Evolutionary conservation across 306 rosid genomes (phyloP).

Genomic region (Prunus fruticosa): DNA sequence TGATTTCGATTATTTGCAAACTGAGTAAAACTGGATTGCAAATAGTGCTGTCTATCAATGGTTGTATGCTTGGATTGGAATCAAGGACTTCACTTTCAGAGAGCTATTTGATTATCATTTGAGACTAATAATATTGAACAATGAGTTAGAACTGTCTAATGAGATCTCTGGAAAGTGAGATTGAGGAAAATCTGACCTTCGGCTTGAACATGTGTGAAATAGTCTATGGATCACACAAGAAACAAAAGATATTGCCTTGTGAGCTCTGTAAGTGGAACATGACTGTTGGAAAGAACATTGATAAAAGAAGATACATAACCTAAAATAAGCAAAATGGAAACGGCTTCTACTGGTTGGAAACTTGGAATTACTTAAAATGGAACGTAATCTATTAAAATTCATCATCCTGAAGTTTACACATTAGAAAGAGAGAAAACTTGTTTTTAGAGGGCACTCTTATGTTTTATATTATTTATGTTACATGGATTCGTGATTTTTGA

Average conservation of each 20-base stretch:
- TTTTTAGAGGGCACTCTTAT: not conserved
- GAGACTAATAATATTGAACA: not conserved
- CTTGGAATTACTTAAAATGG: not conserved
- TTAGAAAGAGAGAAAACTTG: not conserved
- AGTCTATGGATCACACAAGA: not conserved
- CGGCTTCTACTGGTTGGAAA: not conserved
- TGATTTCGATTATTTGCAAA: not conserved
- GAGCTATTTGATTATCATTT: not conserved
- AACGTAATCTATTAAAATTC: not conserved
- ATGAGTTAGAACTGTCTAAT: not conserved
- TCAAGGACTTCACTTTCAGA: not conserved
- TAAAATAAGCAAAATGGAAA: not conserved
- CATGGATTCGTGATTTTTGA: conserved; percentile 6
- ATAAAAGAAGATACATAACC: not conserved
- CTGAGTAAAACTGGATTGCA: too few relatives aligned
- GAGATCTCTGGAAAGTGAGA: not conserved
- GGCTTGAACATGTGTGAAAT: not conserved
- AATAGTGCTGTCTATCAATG: not conserved
- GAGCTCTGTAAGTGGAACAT: not conserved
- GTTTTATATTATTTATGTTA: not conserved
- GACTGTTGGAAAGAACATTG: not conserved
- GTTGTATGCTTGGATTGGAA: not conserved
- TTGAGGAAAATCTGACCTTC: not conserved
- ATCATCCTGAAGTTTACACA: not conserved
- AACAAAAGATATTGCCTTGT: not conserved